Conservation (phyloP, 805 yeast genomes). For the Brettanomyces sp. region DNA sequence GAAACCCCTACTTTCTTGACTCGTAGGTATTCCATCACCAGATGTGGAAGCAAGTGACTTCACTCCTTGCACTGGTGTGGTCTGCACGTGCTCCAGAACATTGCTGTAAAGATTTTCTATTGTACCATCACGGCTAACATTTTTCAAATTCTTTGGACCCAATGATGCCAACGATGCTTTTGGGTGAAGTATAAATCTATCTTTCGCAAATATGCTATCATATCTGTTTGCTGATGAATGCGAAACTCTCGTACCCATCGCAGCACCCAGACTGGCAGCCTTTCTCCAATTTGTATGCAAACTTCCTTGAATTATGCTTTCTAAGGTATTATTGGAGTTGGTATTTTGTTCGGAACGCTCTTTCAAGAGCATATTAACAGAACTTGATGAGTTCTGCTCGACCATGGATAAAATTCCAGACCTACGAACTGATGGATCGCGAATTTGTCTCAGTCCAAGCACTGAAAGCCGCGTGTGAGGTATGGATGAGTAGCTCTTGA, state of each 20-base stretch:
- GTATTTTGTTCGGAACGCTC: conserved; percentile 5
- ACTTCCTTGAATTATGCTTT: not conserved
- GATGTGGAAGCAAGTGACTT: conserved; percentile 4
- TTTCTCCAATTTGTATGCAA: not conserved
- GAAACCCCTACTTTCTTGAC: conserved; percentile 29
- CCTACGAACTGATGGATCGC: conserved; percentile 32
- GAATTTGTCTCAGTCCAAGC: conserved; percentile 28
- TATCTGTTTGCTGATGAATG: not conserved
- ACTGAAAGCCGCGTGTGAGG: conserved; percentile 26
- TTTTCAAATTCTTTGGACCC: conserved; percentile 3
- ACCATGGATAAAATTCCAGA: conserved; percentile 29
- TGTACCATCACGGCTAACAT: conserved; percentile 6
- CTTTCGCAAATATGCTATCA: conserved; percentile 3
- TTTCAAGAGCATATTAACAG: conserved; percentile 12
- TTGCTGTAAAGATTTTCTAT: conserved; percentile 19
- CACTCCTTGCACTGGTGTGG: conserved; percentile 26
- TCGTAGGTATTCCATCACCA: conserved; percentile 9
- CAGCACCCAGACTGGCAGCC: not conserved
- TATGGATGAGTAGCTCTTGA: conserved; percentile 20
- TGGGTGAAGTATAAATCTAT: conserved; percentile 21
- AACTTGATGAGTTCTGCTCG: conserved; percentile 18
- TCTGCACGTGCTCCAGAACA: conserved; percentile 20
- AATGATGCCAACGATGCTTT: conserved; percentile 26
- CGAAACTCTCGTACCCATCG: not conserved
- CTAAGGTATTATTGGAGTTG: conserved; percentile 4